phyloP scores from a whole-genome alignment of 331 rosid species.

The Dryas integrifolia region DNA sequence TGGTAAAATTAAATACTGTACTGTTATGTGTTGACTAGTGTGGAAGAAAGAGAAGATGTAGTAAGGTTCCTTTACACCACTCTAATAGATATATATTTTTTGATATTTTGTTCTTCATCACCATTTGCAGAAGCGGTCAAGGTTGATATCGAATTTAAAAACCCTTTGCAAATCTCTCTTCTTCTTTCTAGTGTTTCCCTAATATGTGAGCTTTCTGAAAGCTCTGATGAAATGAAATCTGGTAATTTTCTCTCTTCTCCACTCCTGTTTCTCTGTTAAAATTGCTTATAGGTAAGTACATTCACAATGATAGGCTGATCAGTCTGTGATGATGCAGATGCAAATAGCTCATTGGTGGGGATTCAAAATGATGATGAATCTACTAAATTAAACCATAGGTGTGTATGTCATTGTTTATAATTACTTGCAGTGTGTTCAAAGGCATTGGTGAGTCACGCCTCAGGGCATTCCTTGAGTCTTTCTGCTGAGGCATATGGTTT shows the following conservation, averaged over 20 bases:
- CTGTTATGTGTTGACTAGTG: neutral
- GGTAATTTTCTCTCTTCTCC: conserved; percentile 38
- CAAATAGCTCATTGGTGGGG: conserved; percentile 35
- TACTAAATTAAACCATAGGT: conserved; percentile 40
- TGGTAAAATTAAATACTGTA: neutral
- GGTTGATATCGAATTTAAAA: conserved; percentile 74
- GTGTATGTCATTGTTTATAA: conserved; percentile 9
- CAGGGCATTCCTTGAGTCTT: neutral
- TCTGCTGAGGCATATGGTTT: neutral
- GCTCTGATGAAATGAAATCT: conserved; percentile 45
- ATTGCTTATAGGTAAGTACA: neutral
- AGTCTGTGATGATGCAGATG: conserved; percentile 45
- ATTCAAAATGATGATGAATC: conserved; percentile 34
- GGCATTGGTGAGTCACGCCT: neutral
- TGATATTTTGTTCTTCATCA: conserved; percentile 28
- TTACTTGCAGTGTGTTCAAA: neutral
- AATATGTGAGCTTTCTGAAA: conserved; percentile 61
- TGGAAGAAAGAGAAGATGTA: neutral
- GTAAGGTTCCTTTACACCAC: neutral
- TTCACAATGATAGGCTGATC: conserved; percentile 9
- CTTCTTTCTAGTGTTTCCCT: conserved; percentile 69
- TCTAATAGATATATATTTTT: neutral
- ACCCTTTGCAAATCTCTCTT: conserved; percentile 84
- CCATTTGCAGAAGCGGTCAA: conserved; percentile 74
- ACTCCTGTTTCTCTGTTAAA: neutral